Conservation (phyloP, 202 grass and related monocot genomes). For the Schoenoplectus triqueter region DNA sequence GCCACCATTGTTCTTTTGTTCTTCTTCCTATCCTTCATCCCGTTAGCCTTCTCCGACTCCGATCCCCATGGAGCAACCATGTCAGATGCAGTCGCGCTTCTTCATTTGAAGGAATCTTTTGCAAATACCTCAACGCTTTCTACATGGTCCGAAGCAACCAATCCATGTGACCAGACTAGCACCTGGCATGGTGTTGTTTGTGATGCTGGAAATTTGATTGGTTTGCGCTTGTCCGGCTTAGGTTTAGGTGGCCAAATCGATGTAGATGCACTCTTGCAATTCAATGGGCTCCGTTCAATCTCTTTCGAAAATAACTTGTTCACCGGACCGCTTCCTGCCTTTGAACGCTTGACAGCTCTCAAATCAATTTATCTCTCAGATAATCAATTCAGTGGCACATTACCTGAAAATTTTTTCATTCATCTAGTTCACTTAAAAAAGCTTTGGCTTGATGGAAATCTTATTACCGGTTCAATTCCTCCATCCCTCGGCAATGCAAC, state of each 20-base stretch:
- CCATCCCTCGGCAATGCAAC: slow-evolving; percentile 54
- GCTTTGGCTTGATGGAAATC: slow-evolving; percentile 77
- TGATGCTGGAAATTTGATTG: slow-evolving; percentile 43
- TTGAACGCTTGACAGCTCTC: slow-evolving; percentile 66
- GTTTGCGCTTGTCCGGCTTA: slow-evolving; percentile 63
- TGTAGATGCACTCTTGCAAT: slow-evolving; percentile 52
- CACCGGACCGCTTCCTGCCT: slow-evolving; percentile 60
- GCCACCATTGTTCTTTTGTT: slow-evolving; percentile 22
- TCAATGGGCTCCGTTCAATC: slow-evolving; percentile 57
- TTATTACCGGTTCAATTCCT: slow-evolving; percentile 57
- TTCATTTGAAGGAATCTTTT: slow-evolving; percentile 81
- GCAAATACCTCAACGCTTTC: slow-evolving; percentile 66
- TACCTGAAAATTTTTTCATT: slow-evolving; percentile 69
- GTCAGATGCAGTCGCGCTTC: slow-evolving; percentile 57
- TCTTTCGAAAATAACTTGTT: slow-evolving; percentile 66
- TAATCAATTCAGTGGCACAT: slow-evolving; percentile 61
- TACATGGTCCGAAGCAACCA: slow-evolving; percentile 53
- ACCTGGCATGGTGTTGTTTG: slow-evolving; percentile 73
- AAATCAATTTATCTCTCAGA: slow-evolving; percentile 74
- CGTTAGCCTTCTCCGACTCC: neutral
- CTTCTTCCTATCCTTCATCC: slow-evolving; percentile 27
- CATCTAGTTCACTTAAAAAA: slow-evolving; percentile 68
- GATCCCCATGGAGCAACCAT: neutral
- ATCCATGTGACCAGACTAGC: slow-evolving; percentile 41
- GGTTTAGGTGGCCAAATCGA: slow-evolving; percentile 63